Base-by-base conservation (phyloP, 176 grass and related monocot genomes). In the Rhynchospora pubera region DNA sequence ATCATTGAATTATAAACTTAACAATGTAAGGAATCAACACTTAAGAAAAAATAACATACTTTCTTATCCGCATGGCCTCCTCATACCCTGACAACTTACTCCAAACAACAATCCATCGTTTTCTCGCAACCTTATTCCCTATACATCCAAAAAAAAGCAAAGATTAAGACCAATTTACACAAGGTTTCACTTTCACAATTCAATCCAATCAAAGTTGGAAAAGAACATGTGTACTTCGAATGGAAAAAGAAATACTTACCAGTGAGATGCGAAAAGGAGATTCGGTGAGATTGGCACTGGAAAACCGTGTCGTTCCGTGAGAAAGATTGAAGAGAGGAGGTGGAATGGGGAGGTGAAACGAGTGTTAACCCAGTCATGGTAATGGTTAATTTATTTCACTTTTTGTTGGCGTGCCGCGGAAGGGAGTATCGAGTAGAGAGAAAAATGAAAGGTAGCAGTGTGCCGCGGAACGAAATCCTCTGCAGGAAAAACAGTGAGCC, bases 111-210 rank as follows among this genome's bases (percentile, higher is more conserved):
- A 88, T 57, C 12, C 60, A n/a, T 56, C 62, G 55, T 69, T 85
- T 95, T 39, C 42, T 81, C 5, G 18, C 15, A 61, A 70, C 47
- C 65, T n/a, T 75, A 86, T 85, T 92, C 15, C 86, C 90, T 90
- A 55, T 51, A 87, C 16, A 10, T 79, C 10, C 34, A 39, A 39
- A 82, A 24, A 57, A 45, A 66, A 75, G 19, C 26, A 66, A 79
- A 16, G 47, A 55, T 5, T 26, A 76, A 55, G 12, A 76, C 12
- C 9, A 51, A 23, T 74, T 51, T 50, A 75, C 5, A 69, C 0
- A 15, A 43, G 19, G 22, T 7, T 70, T 70, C 34, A 8, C 16
- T 1, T 70, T 70, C 34, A 8, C 16, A 34, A 67, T 18, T n/a
- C 18, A 68, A 44, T 8, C 70, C 9, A 74, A 10, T 52, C 5